A percentile compares a stretch with the other conserved stretches of the same genome.
phyloP scores from a whole-genome alignment of 345 rosid genomes.

The Gynandropsis gynandra region DNA sequence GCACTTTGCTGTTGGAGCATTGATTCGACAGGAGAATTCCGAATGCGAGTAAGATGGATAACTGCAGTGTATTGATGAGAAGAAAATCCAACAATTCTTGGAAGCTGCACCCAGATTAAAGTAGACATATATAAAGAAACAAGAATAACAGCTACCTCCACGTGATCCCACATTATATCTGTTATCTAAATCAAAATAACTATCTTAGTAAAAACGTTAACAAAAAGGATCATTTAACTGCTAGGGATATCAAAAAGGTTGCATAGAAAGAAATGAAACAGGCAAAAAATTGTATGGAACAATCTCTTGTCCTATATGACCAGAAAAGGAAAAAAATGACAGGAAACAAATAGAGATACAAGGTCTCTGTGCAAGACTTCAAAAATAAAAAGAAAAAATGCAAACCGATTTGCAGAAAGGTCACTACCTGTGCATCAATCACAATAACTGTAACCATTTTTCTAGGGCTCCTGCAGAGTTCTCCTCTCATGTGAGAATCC shows the following conservation, averaged over 20 bases:
- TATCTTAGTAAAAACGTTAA: slow-evolving; percentile 8
- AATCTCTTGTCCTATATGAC: too few relatives aligned
- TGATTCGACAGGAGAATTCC: slow-evolving; percentile 38
- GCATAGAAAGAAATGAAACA: too few relatives aligned
- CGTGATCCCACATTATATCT: slow-evolving; percentile 16
- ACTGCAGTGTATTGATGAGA: slow-evolving; percentile 61
- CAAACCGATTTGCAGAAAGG: slow-evolving; percentile 2
- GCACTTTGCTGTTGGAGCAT: slow-evolving; percentile 66
- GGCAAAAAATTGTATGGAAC: too few relatives aligned
- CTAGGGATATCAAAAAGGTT: too few relatives aligned
- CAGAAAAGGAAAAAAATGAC: neutral
- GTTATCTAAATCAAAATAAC: slow-evolving; percentile 8
- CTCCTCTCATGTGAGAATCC: slow-evolving; percentile 73
- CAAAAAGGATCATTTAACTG: too few relatives aligned
- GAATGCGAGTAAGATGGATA: slow-evolving; percentile 46
- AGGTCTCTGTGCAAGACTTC: slow-evolving; percentile 2
- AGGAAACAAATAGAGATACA: neutral
- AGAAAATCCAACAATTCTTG: slow-evolving; percentile 48
- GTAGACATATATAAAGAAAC: slow-evolving; percentile 14
- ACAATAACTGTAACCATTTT: slow-evolving; percentile 70
- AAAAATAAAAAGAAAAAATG: slow-evolving; percentile 6
- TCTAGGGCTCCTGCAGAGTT: slow-evolving; percentile 38
- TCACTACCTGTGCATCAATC: slow-evolving; percentile 63
- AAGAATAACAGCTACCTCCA: slow-evolving; percentile 18
- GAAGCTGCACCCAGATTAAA: slow-evolving; percentile 48